Conservation (phyloP, 495 filamentous ascomycete species). For the Penicillium maclennaniae region DNA sequence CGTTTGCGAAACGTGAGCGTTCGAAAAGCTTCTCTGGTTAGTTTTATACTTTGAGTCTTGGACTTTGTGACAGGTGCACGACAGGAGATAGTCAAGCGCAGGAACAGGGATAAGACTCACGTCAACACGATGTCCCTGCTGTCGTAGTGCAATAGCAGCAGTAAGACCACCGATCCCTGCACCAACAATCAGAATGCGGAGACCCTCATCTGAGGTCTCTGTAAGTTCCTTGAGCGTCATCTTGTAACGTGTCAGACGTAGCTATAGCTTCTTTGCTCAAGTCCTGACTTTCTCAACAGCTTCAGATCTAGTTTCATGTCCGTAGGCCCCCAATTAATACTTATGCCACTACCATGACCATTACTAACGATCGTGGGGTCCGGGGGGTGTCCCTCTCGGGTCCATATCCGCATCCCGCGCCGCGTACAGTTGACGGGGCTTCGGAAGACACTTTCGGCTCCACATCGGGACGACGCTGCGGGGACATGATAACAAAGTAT, state of each 20-base stretch:
- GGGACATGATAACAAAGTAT: constrained; percentile 7
- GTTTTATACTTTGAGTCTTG: neutral
- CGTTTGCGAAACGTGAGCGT: constrained; percentile 48
- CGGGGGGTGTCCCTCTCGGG: neutral
- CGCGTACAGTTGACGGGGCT: neutral
- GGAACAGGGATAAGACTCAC: constrained; percentile 14
- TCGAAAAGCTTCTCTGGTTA: constrained; percentile 47
- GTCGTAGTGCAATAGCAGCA: constrained; percentile 50
- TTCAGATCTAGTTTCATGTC: neutral
- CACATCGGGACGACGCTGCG: constrained; percentile 18
- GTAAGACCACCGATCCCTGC: constrained; percentile 55
- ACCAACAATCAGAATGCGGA: constrained; percentile 50
- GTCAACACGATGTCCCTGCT: constrained; percentile 51
- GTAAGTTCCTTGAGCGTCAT: constrained; percentile 16
- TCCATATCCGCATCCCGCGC: neutral
- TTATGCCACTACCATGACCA: neutral
- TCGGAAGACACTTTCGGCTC: constrained; percentile 31
- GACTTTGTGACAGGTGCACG: too few species aligned
- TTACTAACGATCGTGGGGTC: neutral
- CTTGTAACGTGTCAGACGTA: neutral
- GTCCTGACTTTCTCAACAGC: neutral
- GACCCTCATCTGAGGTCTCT: constrained; percentile 10
- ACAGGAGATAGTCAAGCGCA: too few species aligned
- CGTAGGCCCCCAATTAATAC: neutral
- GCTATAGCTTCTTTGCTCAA: neutral